These are phyloP conservation scores for Marasmius sp. DNA, from an alignment of 1,284 basidiomycete genomes.

Conservation along the genomic window DNA sequence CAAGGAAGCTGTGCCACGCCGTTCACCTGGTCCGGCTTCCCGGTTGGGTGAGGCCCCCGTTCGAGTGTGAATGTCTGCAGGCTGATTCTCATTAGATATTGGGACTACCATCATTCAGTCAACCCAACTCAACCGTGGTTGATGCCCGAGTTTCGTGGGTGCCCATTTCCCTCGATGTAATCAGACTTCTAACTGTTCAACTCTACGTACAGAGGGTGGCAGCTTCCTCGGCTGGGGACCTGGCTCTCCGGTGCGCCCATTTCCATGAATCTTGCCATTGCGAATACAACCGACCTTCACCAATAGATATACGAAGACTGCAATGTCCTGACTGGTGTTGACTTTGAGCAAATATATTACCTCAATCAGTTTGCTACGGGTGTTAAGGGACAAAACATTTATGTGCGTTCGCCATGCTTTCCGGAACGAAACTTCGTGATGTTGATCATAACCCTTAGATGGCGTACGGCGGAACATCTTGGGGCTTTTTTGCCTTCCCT, in stretches of 20 bases:
- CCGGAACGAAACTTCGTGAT: background rate
- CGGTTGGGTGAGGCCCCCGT: background rate
- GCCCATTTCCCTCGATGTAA: background rate
- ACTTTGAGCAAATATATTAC: constrained; percentile 17
- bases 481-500: constrained; percentile 11
- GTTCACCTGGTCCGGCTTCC: constrained; percentile 11
- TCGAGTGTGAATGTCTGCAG: background rate
- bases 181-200: background rate
- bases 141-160: constrained; percentile 15
- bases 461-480: constrained; percentile 17
- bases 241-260: constrained; percentile 12
- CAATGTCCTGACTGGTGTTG: constrained; percentile 13
- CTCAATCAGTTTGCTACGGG: constrained; percentile 16
- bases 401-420: constrained; percentile 5
- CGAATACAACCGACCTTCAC: background rate
- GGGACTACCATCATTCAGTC: constrained; percentile 16
- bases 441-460: constrained; percentile 6
- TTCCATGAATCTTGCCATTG: background rate
- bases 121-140: constrained; percentile 14
- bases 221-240: constrained; percentile 15
- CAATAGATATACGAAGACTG: constrained; percentile 14
- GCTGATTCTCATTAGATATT: background rate
- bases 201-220: background rate
- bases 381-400: constrained; percentile 16
- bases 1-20: constrained; percentile 16